Percentiles rank a stretch among this genome's conserved stretches.
Conservation (phyloP, 1,284 basidiomycete genomes). For the Waitea zeae region DNA sequence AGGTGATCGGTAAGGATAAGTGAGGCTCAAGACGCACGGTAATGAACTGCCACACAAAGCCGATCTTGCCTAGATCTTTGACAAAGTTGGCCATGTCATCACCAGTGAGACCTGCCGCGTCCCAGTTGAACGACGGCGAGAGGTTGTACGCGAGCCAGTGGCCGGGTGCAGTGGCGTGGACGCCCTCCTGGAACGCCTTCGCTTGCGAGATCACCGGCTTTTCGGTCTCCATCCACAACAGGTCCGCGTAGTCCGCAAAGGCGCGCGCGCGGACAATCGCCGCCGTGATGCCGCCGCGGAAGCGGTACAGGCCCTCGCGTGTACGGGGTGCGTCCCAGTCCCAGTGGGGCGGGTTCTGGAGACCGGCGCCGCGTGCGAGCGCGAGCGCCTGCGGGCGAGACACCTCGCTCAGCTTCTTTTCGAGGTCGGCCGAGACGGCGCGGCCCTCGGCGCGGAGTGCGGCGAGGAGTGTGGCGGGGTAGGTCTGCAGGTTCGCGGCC, state of each 20-base stretch:
- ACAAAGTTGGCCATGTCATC: slow-evolving; percentile 84
- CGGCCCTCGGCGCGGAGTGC: slow-evolving; percentile 57
- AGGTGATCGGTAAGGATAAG: neutral
- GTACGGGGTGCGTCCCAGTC: slow-evolving; percentile 92
- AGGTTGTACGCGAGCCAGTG: slow-evolving; percentile 95
- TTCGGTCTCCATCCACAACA: slow-evolving; percentile 98
- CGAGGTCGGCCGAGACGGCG: slow-evolving; percentile 23
- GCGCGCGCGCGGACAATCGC: slow-evolving; percentile 87
- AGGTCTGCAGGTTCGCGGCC: slow-evolving; percentile 66
- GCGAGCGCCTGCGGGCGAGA: slow-evolving; percentile 57
- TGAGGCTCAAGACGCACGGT: slow-evolving; percentile 40
- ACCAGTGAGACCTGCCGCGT: slow-evolving; percentile 76
- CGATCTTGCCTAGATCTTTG: slow-evolving; percentile 87
- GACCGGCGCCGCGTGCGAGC: slow-evolving; percentile 70
- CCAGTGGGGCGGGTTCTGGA: slow-evolving; percentile 65
- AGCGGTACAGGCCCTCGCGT: slow-evolving; percentile 91
- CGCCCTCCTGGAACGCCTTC: slow-evolving; percentile 80
- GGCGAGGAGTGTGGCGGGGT: slow-evolving; percentile 56
- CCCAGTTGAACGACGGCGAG: slow-evolving; percentile 86
- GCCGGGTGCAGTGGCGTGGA: slow-evolving; percentile 64
- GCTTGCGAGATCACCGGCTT: slow-evolving; percentile 91
- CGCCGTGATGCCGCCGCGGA: slow-evolving; percentile 92
- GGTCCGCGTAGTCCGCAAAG: slow-evolving; percentile 86
- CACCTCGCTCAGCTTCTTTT: slow-evolving; percentile 41
- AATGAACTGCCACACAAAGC: slow-evolving; percentile 98